These are phyloP conservation scores for Inga leiocalycina DNA, from an alignment of 306 rosid species.

Conservation along the genomic window DNA sequence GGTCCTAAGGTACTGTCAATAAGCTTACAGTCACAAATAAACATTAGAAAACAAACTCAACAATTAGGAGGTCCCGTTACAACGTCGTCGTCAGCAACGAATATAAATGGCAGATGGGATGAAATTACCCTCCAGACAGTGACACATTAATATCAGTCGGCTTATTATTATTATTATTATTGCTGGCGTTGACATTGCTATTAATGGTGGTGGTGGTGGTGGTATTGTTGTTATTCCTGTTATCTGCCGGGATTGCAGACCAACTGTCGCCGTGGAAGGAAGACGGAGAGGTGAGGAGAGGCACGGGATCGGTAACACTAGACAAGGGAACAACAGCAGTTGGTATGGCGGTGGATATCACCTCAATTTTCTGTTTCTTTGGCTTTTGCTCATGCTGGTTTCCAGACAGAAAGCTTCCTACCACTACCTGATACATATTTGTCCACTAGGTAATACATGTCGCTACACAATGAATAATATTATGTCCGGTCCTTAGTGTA, in stretches of 20 bases:
- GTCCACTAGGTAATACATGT: not conserved
- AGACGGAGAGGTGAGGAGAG: conserved; percentile 16
- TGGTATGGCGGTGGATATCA: conserved; percentile 5
- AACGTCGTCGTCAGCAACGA: not conserved
- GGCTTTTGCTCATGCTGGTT: conserved; percentile 22
- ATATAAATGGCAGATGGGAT: not conserved
- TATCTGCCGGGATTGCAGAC: conserved; percentile 2
- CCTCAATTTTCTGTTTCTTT: conserved; percentile 18
- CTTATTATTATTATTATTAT: not conserved
- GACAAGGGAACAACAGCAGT: conserved; percentile 16
- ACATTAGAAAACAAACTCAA: conserved; percentile 2
- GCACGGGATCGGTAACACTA: not conserved
- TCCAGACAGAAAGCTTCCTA: conserved; percentile 18
- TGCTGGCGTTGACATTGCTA: not conserved
- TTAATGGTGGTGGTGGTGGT: not conserved
- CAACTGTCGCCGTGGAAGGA: conserved; percentile 4
- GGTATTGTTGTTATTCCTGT: not conserved
- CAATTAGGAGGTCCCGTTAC: not conserved
- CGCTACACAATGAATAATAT: not conserved
- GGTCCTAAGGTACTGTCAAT: conserved; percentile 10
- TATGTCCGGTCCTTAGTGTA: no score
- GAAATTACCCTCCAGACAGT: conserved; percentile 4
- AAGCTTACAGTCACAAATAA: conserved; percentile 13
- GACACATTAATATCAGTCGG: conserved; percentile 13
- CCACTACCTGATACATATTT: conserved; percentile 18